Conservation (phyloP, 768 basidiomycete species). For the Termitomyces sp. region DNA sequence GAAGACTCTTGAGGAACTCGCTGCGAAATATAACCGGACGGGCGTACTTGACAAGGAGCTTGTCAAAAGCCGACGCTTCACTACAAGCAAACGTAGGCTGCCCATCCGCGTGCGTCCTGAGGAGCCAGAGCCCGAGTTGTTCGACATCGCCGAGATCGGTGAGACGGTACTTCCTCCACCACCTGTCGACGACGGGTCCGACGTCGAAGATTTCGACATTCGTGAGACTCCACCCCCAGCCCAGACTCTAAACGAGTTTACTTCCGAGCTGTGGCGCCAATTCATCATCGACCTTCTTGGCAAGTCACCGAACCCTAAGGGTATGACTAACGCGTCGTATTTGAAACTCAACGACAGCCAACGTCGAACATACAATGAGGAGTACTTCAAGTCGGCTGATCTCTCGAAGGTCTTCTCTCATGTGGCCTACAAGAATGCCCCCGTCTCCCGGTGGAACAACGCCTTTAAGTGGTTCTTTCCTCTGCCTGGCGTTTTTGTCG, state of each 20-base stretch:
- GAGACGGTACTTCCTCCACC: not conserved
- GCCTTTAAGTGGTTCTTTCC: conserved; percentile 10
- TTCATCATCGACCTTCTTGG: conserved; percentile 8
- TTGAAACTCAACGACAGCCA: conserved; percentile 2
- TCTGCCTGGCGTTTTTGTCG: not conserved
- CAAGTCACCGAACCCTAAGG: conserved; percentile 10
- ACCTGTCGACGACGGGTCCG: not conserved
- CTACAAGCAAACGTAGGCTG: not conserved
- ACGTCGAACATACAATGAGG: not conserved
- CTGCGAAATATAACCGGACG: not conserved
- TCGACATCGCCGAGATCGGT: not conserved
- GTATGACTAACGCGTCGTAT: conserved; percentile 8
- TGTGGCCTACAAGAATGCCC: not conserved
- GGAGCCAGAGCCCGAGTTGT: not conserved
- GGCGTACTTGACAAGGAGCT: not conserved
- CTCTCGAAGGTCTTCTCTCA: not conserved
- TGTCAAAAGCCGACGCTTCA: not conserved
- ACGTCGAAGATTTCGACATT: not conserved
- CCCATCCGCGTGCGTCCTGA: not conserved
- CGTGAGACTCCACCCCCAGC: not conserved
- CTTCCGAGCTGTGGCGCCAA: not conserved
- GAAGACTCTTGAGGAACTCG: not conserved
- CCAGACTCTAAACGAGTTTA: not conserved
- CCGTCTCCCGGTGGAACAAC: not conserved
- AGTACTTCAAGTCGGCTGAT: not conserved